Evolutionary conservation across 2,329 filamentous ascomycete species (phyloP).

Genomic region (Neopestalotiopsis rosae): DNA sequence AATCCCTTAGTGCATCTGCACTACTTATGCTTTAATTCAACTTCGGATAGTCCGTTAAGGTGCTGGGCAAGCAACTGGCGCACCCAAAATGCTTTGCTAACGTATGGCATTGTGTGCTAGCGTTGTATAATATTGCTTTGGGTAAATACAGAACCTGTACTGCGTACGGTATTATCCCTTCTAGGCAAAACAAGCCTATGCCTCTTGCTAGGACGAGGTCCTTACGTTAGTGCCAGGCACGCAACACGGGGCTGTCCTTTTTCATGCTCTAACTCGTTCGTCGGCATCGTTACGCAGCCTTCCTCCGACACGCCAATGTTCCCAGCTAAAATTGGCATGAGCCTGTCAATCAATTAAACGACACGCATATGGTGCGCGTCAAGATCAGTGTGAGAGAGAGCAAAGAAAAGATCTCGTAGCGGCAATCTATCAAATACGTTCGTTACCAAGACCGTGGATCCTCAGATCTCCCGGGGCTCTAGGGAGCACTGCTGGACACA

Average conservation of each 20-base stretch:
- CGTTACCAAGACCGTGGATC: background rate
- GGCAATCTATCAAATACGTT: constrained; percentile 1
- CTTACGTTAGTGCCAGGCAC: constrained; percentile 1
- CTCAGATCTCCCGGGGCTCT: constrained; percentile 1
- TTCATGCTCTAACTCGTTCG: background rate
- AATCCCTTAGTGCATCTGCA: constrained; percentile 8
- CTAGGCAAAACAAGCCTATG: too few species aligned
- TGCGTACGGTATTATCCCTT: too few species aligned
- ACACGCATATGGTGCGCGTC: background rate
- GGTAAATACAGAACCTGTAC: too few species aligned
- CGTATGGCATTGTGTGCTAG: background rate
- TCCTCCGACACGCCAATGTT: background rate
- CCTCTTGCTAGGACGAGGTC: constrained; percentile 4
- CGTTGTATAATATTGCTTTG: background rate
- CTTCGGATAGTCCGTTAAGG: background rate
- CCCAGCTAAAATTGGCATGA: background rate
- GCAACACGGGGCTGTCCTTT: constrained; percentile 3
- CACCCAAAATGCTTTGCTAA: background rate
- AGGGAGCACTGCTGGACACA: background rate
- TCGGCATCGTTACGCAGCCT: background rate
- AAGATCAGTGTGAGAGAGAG: background rate
- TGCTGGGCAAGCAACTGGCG: background rate
- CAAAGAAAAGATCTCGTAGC: background rate
- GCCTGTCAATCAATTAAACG: background rate
- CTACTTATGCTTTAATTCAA: constrained; percentile 13